A percentile compares a stretch with the other conserved stretches of the same genome.
Evolutionary conservation across 2,329 filamentous ascomycete species (phyloP).

Genomic region (Ophiostoma himal-ulmi): DNA sequence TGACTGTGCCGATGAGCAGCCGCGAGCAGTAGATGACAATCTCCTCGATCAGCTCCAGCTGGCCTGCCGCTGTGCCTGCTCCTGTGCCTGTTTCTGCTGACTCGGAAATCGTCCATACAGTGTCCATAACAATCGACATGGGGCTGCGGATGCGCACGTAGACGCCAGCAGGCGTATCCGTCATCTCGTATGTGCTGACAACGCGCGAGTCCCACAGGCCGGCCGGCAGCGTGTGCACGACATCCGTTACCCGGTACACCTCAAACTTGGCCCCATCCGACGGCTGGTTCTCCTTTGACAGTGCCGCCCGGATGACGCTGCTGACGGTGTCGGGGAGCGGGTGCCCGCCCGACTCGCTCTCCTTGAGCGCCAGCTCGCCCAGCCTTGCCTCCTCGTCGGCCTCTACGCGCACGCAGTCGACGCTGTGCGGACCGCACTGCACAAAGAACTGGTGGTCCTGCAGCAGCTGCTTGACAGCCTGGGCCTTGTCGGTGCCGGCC

Average conservation of each 20-base stretch:
- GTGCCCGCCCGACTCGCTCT: slow-evolving; percentile 23
- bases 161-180: slow-evolving; percentile 41
- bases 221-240: slow-evolving; percentile 48
- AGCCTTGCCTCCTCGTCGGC: slow-evolving; percentile 29
- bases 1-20: slow-evolving; percentile 45
- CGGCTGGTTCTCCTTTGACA: not conserved
- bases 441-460: slow-evolving; percentile 50
- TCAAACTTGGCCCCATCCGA: slow-evolving; percentile 30
- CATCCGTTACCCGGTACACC: slow-evolving; percentile 46
- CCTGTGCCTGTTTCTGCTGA: slow-evolving; percentile 20
- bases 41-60: slow-evolving; percentile 44
- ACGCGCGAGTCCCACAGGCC: slow-evolving; percentile 52
- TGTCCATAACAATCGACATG: slow-evolving; percentile 49
- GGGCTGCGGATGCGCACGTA: slow-evolving; percentile 49
- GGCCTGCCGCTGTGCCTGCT: not conserved
- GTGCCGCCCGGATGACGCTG: slow-evolving; percentile 15
- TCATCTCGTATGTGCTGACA: slow-evolving; percentile 50
- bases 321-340: slow-evolving; percentile 23
- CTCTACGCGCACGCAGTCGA: slow-evolving; percentile 38
- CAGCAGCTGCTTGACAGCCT: slow-evolving; percentile 44
- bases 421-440: slow-evolving; percentile 47
- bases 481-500: slow-evolving; percentile 32
- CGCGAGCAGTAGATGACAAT: slow-evolving; percentile 47
- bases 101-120: slow-evolving; percentile 41
- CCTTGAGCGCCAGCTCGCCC: slow-evolving; percentile 31